Evolutionary conservation across 345 rosid genomes (phyloP), one percentile per base, ranked within the genome.

Genomic region (Salix udensis): DNA sequence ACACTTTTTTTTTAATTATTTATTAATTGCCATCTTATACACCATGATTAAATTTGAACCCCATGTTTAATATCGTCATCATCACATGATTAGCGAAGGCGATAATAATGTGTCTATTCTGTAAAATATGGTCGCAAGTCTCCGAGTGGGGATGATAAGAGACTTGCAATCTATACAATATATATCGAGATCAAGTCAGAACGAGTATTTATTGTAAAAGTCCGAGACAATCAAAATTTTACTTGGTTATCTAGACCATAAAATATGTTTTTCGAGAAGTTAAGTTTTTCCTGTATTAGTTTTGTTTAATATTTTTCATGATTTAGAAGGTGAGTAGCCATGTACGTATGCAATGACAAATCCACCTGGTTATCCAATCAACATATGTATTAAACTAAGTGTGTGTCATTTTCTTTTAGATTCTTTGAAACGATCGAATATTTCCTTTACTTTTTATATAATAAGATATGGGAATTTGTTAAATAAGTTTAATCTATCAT

Each of bases 191-290:
- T 30, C 31, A 3, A 30, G 31, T 30, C 4, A 30, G 0, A 0
- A 3, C 31, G 4, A 3, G 0, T 30, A 30, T 30, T 30, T 0
- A 30, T 30, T 34, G 0, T 34, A 5, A 34, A 0, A 34, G 6
- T 5, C 0, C 0, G 1, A 34, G 5, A 34, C 1, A 34, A 34
- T 34, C 0, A 0, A 5, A 5, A 34, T 34, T 34, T 34, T 34
- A 34, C 0, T 34, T 34, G 1, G 0, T 5, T 5, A 34, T 0
- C 1, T 34, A 0, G 0, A 0, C 6, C 6, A 34, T 0, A 34
- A 5, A 34, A 5, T 34, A 34, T 0, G 0, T 34, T 4, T 34
- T 34, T 34, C 34, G 2, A 34, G 36, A 4, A 5, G 1, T 4
- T 0, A 0, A 34, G 37, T 4, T 34, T 34, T 6, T 34, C 37